Conservation (phyloP, 345 rosid species). For the Hirschfeldia incana region DNA sequence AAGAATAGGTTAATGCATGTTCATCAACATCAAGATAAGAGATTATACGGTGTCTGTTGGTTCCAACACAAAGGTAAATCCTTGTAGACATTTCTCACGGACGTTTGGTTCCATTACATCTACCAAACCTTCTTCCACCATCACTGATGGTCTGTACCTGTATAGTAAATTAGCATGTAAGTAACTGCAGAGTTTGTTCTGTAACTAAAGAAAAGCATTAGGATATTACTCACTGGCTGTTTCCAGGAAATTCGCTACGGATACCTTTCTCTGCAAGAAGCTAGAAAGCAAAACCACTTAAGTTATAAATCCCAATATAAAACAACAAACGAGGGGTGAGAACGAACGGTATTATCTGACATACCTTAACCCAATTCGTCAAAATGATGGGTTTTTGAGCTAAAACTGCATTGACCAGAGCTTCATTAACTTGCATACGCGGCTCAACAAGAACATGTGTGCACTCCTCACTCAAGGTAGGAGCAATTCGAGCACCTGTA, state of each 20-base stretch:
- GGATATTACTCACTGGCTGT: slow-evolving; percentile 61
- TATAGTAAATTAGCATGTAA: not conserved
- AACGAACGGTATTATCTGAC: slow-evolving; percentile 7
- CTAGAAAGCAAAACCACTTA: slow-evolving; percentile 44
- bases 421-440: slow-evolving; percentile 49
- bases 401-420: slow-evolving; percentile 61
- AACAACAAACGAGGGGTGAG: not conserved
- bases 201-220: slow-evolving; percentile 7
- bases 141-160: slow-evolving; percentile 63
- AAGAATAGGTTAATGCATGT: slow-evolving; percentile 4
- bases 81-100: slow-evolving; percentile 69
- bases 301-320: slow-evolving; percentile 26
- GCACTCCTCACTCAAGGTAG: slow-evolving; percentile 58
- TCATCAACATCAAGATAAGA: slow-evolving; percentile 25
- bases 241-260: slow-evolving; percentile 64
- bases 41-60: slow-evolving; percentile 50
- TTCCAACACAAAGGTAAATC: slow-evolving; percentile 71
- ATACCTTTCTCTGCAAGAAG: slow-evolving; percentile 66
- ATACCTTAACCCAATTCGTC: slow-evolving; percentile 74
- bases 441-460: slow-evolving; percentile 71
- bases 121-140: slow-evolving; percentile 60
- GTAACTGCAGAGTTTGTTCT: slow-evolving; percentile 23
- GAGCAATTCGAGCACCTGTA: slow-evolving; percentile 61
- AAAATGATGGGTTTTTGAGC: slow-evolving; percentile 58
- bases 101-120: slow-evolving; percentile 58